Base-by-base conservation (phyloP, 257 asterid genomes). In the Petrea volubilis region DNA sequence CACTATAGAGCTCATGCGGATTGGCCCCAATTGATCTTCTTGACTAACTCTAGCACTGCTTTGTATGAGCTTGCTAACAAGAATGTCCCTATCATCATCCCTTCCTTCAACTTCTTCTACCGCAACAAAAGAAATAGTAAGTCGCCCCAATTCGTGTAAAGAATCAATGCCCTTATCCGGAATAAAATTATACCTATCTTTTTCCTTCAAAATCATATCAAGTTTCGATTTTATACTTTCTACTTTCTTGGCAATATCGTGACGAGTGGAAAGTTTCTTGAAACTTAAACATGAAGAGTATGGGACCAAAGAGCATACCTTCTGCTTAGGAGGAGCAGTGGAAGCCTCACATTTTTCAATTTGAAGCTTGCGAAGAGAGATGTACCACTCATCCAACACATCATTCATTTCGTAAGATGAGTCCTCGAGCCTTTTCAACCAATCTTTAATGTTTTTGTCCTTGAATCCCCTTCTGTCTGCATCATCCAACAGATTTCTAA, bases 1-100 rank as follows among this genome's bases (percentile, higher is more conserved):
- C 61, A 81, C 84, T 3, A 84, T 17, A 14, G 89, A 74, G 13
- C 77, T 5, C n/a, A 80, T 62, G 8, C 58, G 43, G 29, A 59
- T 33, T 7, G 3, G 8, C 1, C 33, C 62, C 67, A 8, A 24
- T 65, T 3, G 38, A 33, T 27, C 47, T 43, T 64, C 71, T 44
- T 18, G n/a, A 33, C 7, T 33, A 33, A 7, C 38, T 12, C 43
- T 36, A 51, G 25, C 58, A 40, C 36, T 60, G 43, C 75, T 20
- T 67, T 20, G 10, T 21, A 47, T 12, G 33, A 78, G 15, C 68
- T 72, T 72, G 36, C n/a, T 57, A 1, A 80, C 36, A 56, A 82
- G 68, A 46, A 3, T 62, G 51, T 21, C 25, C 72, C 11, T 66
- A 2, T 82, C 87, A 27, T 25, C 27, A 21, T 76, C 76, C 11